A percentile compares a stretch with the other conserved stretches of the same genome.
phyloP scores from a whole-genome alignment of 352 stramenopile genomes.

The Pythium biforme region DNA sequence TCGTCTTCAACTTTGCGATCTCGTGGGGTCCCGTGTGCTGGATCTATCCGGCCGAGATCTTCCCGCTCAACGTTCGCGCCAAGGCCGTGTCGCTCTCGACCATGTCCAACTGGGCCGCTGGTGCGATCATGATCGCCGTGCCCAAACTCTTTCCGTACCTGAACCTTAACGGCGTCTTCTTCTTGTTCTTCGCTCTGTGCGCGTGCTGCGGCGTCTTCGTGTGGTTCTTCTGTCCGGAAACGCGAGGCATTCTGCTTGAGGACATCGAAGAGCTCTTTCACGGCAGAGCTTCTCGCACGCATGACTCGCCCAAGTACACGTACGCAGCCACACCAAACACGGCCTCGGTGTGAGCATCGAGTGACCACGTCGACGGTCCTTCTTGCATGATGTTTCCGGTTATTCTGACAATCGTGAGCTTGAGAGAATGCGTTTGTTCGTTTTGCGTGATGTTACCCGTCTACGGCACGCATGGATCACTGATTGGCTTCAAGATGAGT shows the following conservation, averaged over 20 bases:
- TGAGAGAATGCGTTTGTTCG: background rate
- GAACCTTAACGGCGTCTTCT: conserved; percentile 52
- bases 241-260: conserved; percentile 38
- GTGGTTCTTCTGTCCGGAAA: conserved; percentile 44
- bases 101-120: conserved; percentile 32
- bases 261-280: conserved; percentile 41
- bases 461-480: too few relatives aligned
- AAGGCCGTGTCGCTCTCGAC: conserved; percentile 38
- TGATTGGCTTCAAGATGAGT: too few relatives aligned
- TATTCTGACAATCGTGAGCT: background rate
- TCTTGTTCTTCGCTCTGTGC: conserved; percentile 44
- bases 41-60: conserved; percentile 64
- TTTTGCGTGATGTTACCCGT: background rate
- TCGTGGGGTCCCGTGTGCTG: conserved; percentile 57
- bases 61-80: conserved; percentile 44
- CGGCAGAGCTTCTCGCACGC: background rate
- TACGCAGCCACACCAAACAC: background rate
- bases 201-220: conserved; percentile 34
- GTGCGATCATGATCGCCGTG: conserved; percentile 37
- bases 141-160: conserved; percentile 53
- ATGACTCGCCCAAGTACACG: conserved; percentile 16
- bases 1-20: conserved; percentile 54
- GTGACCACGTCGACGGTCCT: background rate
- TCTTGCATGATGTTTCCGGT: background rate
- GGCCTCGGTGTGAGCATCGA: background rate